Percentiles rank a stretch among this genome's conserved stretches.
phyloP scores from a whole-genome alignment of 345 rosid genomes.

The Eucalyptus pauciflora region DNA sequence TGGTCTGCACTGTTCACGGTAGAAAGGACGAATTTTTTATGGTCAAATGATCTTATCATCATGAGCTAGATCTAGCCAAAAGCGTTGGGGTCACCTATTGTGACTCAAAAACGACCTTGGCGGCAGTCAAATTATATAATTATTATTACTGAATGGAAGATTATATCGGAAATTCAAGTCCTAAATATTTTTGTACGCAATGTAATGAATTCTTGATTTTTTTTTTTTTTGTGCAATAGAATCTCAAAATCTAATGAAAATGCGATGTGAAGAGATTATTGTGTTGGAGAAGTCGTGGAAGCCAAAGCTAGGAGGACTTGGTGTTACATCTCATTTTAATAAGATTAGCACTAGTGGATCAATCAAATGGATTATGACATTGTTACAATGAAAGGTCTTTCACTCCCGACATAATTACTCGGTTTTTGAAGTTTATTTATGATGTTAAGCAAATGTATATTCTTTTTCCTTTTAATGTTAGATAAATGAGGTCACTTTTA shows the following conservation, averaged over 20 bases:
- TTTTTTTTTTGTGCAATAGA: background rate
- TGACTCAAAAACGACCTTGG: background rate
- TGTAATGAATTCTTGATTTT: too few species aligned
- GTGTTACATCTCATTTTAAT: background rate
- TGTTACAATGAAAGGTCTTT: too few species aligned
- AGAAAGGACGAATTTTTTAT: background rate
- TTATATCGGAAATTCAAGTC: background rate
- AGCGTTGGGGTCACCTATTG: background rate
- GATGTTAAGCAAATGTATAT: background rate
- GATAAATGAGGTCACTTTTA: background rate
- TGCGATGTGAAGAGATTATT: background rate
- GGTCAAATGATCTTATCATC: background rate
- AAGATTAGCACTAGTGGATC: too few species aligned
- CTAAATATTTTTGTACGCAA: background rate
- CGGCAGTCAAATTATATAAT: background rate
- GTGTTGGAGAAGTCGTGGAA: background rate
- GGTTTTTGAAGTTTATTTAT: background rate
- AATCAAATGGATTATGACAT: too few species aligned
- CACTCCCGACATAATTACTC: too few species aligned
- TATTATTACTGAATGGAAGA: background rate
- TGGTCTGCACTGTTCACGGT: background rate
- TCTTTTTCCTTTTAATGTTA: background rate
- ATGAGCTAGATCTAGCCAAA: background rate
- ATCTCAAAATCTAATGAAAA: background rate
- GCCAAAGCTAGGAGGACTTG: background rate